Conservation (phyloP, 2,329 filamentous ascomycete genomes). For the Penicillium sp. region DNA sequence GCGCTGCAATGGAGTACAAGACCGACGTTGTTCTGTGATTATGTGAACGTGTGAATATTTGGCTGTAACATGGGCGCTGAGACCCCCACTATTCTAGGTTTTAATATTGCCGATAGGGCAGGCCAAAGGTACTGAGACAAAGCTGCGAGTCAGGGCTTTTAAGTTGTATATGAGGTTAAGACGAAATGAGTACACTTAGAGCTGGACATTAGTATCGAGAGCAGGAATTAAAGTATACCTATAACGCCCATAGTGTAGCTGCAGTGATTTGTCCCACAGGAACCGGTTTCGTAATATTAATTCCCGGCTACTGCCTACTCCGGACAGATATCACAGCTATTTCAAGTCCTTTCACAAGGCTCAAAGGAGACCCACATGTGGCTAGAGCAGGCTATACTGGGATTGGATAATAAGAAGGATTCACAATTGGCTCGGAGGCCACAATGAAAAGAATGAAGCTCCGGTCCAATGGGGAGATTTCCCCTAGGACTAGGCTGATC, state of each 20-base stretch:
- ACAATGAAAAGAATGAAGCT: background rate
- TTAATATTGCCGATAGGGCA: too few species aligned
- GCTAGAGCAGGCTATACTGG: background rate
- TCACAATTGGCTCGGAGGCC: background rate
- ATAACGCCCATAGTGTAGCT: background rate
- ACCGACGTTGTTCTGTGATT: background rate
- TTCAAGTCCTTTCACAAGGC: background rate
- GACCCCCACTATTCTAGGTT: background rate
- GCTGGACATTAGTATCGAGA: too few species aligned
- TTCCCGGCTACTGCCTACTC: background rate
- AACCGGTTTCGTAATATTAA: background rate
- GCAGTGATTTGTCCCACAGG: background rate
- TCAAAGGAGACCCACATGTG: background rate
- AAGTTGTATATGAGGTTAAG: too few species aligned
- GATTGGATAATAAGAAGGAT: background rate
- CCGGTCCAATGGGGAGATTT: constrained; percentile 1
- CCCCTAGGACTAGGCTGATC: background rate
- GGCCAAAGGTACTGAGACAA: background rate
- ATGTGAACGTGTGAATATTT: background rate
- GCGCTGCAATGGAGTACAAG: too few species aligned
- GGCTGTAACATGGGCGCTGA: too few species aligned
- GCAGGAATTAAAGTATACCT: background rate
- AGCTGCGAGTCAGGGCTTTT: background rate
- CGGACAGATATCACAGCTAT: background rate
- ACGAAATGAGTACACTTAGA: too few species aligned